phyloP scores from a whole-genome alignment of 345 rosid genomes.

The Salix purpurea region DNA sequence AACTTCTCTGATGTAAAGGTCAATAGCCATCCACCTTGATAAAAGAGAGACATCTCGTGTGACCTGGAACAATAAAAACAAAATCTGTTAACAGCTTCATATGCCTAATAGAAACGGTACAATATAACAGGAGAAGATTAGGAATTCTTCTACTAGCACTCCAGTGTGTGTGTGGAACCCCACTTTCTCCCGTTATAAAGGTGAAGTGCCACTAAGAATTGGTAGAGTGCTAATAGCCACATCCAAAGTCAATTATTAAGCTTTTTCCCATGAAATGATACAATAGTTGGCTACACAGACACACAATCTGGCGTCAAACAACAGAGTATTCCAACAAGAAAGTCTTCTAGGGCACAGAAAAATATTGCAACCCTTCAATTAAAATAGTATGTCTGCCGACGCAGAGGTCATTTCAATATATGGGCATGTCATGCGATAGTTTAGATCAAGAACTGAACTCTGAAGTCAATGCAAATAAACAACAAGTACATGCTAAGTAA shows the following conservation, averaged over 20 bases:
- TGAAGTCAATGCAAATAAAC: neutral
- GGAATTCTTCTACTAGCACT: neutral
- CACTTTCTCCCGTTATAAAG: neutral
- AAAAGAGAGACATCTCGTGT: constrained; percentile 89
- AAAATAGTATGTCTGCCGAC: neutral
- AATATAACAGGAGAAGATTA: neutral
- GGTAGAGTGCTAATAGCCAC: neutral
- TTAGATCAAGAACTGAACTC: neutral
- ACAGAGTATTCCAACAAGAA: neutral
- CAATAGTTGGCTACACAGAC: neutral
- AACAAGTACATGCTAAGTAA: neutral
- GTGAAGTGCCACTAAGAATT: neutral
- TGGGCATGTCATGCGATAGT: neutral
- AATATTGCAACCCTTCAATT: constrained; percentile 1
- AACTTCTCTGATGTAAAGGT: constrained; percentile 79
- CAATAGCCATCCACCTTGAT: constrained; percentile 98
- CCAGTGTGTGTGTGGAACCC: neutral
- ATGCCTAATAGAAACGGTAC: constrained; percentile 3
- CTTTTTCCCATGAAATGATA: neutral
- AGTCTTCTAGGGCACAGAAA: neutral
- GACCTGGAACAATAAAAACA: constrained; percentile 51
- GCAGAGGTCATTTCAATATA: neutral
- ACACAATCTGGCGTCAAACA: neutral
- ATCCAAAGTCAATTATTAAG: neutral
- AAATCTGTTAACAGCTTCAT: constrained; percentile 8